phyloP scores from a whole-genome alignment of 2,329 filamentous ascomycete species.

The Ophiostoma novo-ulmi region DNA sequence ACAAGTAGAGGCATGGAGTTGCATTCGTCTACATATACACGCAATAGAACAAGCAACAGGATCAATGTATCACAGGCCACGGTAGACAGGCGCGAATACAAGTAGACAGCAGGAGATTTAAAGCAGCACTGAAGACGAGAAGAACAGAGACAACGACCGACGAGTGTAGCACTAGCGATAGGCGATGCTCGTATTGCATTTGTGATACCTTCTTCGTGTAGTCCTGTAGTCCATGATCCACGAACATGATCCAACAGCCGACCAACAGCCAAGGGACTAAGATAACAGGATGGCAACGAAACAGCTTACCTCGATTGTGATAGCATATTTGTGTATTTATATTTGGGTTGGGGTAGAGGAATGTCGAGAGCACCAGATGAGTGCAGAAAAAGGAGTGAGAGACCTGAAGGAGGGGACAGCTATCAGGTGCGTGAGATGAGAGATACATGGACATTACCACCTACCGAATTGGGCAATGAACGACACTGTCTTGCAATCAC shows the following conservation, averaged over 20 bases:
- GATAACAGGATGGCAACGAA: neutral
- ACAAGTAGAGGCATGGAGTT: neutral
- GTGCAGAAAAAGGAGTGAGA: neutral
- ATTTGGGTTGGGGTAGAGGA: neutral
- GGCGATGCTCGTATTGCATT: neutral
- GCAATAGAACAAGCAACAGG: neutral
- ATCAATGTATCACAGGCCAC: neutral
- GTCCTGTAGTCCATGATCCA: neutral
- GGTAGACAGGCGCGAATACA: neutral
- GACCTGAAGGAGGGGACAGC: neutral
- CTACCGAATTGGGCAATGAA: slow-evolving; percentile 23
- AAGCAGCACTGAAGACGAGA: neutral
- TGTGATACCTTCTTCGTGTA: neutral
- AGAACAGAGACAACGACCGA: neutral
- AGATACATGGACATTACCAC: slow-evolving; percentile 20
- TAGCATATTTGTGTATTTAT: neutral
- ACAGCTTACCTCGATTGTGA: neutral
- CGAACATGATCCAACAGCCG: neutral
- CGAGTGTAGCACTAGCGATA: neutral
- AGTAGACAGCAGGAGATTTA: neutral
- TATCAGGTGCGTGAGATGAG: slow-evolving; percentile 10
- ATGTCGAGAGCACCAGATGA: neutral
- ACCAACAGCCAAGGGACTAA: neutral
- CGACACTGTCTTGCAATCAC: slow-evolving; percentile 12
- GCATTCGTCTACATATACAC: neutral